Evolutionary conservation across 2,329 filamentous ascomycete genomes (phyloP).

Genomic region (Eutypa lata): DNA sequence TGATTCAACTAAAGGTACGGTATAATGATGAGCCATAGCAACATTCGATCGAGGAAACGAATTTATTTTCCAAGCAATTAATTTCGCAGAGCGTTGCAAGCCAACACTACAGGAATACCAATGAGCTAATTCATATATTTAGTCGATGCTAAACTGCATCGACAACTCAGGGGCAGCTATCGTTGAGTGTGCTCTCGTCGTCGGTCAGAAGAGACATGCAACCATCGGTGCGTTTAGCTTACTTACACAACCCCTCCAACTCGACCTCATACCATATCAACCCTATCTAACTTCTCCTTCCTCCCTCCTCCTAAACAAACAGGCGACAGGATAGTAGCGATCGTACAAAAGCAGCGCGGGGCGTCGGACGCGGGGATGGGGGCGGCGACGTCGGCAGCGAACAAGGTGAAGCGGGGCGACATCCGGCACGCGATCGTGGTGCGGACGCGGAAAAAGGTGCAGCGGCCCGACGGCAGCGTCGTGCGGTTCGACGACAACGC

Average conservation of each 20-base stretch:
- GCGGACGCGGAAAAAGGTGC: conserved; percentile 81
- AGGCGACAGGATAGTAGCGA: conserved; percentile 96
- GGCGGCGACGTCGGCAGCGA: conserved; percentile 68
- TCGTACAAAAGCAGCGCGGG: conserved; percentile 94
- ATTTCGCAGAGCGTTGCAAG: too few relatives aligned
- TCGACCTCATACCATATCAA: conserved; percentile 4
- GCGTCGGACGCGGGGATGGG: conserved; percentile 69
- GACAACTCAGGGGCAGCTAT: conserved; percentile 98
- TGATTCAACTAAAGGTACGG: conserved; percentile 85
- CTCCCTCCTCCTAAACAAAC: not conserved
- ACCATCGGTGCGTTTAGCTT: conserved; percentile 71
- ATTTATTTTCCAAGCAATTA: too few relatives aligned
- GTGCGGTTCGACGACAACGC: conserved; percentile 97
- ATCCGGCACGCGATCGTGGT: conserved; percentile 96
- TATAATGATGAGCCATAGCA: not conserved
- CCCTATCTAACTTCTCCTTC: not conserved
- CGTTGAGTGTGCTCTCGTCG: conserved; percentile 91
- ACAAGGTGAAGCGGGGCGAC: conserved; percentile 95
- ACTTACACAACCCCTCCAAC: not conserved
- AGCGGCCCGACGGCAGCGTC: conserved; percentile 83
- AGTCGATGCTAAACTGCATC: conserved; percentile 99
- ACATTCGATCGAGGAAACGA: too few relatives aligned
- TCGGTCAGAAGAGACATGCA: conserved; percentile 85
- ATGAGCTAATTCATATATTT: too few relatives aligned
- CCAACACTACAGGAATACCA: too few relatives aligned